phyloP scores from a whole-genome alignment of 345 rosid genomes.

The Alliaria petiolata region DNA sequence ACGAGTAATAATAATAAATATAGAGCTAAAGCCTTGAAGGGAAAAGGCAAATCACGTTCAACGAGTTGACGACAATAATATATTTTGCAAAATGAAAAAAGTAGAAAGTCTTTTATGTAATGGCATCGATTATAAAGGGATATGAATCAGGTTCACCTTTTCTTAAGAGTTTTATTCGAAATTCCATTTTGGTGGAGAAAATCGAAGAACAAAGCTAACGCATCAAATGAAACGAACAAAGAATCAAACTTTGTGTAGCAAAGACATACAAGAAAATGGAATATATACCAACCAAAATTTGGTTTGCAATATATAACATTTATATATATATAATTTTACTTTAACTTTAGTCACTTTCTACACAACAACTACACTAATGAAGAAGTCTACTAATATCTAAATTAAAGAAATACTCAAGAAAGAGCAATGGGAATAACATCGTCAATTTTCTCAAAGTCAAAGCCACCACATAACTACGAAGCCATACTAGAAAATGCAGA shows the following conservation, averaged over 20 bases:
- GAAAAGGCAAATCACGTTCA: too few relatives aligned
- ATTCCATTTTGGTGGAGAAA: conserved; percentile 1
- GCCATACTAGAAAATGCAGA: conserved; percentile 42
- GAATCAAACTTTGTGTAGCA: conserved; percentile 11
- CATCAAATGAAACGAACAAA: conserved; percentile 4
- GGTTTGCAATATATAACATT: too few relatives aligned
- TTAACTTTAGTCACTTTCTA: background rate
- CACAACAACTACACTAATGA: background rate
- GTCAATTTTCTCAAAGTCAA: conserved; percentile 4
- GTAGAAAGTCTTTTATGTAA: too few relatives aligned
- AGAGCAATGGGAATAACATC: conserved; percentile 5
- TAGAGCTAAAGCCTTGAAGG: background rate
- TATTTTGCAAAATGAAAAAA: background rate
- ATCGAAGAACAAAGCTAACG: background rate
- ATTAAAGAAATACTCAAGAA: background rate
- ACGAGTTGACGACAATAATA: background rate
- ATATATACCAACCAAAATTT: background rate
- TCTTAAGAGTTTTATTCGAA: background rate
- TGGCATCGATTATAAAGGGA: too few relatives aligned
- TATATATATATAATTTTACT: too few relatives aligned
- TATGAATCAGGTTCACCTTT: background rate
- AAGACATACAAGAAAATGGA: background rate
- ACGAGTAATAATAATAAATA: background rate
- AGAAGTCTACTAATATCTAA: background rate
- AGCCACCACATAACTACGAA: conserved; percentile 40